Conservation (phyloP, 2,329 filamentous ascomycete species). For the Coniochaeta sp. region DNA sequence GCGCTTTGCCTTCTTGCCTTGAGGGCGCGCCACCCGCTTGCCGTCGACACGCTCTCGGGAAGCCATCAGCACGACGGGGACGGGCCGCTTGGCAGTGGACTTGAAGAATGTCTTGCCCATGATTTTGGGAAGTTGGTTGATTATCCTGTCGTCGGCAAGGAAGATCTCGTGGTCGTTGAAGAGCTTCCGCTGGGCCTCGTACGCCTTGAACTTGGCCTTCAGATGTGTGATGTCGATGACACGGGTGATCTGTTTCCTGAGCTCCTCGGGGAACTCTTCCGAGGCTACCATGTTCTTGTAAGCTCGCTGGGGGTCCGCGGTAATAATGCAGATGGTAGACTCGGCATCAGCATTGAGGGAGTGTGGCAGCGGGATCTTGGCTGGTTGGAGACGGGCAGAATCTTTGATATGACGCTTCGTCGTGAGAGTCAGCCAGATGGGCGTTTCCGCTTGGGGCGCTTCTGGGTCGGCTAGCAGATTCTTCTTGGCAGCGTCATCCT, state of each 20-base stretch:
- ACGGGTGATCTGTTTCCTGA: slow-evolving; percentile 61
- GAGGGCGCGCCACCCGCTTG: slow-evolving; percentile 50
- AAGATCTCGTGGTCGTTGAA: slow-evolving; percentile 86
- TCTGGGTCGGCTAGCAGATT: slow-evolving; percentile 43
- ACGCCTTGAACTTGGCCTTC: slow-evolving; percentile 74
- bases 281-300: slow-evolving; percentile 85
- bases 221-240: slow-evolving; percentile 81
- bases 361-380: slow-evolving; percentile 74
- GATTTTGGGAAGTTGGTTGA: slow-evolving; percentile 62
- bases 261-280: slow-evolving; percentile 59
- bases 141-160: slow-evolving; percentile 82
- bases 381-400: slow-evolving; percentile 73
- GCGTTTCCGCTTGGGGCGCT: slow-evolving; percentile 34
- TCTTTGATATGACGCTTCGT: slow-evolving; percentile 63
- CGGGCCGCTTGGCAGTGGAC: slow-evolving; percentile 71
- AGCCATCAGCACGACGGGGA: slow-evolving; percentile 66
- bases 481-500: slow-evolving; percentile 41
- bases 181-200: slow-evolving; percentile 79
- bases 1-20: slow-evolving; percentile 37
- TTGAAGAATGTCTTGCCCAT: slow-evolving; percentile 95
- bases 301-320: slow-evolving; percentile 66
- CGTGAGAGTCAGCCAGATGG: slow-evolving; percentile 55
- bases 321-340: slow-evolving; percentile 68
- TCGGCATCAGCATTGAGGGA: slow-evolving; percentile 61
- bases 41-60: slow-evolving; percentile 55